phyloP scores from a whole-genome alignment of 2,329 filamentous ascomycete species.

The Aspergillus thermomutatus region DNA sequence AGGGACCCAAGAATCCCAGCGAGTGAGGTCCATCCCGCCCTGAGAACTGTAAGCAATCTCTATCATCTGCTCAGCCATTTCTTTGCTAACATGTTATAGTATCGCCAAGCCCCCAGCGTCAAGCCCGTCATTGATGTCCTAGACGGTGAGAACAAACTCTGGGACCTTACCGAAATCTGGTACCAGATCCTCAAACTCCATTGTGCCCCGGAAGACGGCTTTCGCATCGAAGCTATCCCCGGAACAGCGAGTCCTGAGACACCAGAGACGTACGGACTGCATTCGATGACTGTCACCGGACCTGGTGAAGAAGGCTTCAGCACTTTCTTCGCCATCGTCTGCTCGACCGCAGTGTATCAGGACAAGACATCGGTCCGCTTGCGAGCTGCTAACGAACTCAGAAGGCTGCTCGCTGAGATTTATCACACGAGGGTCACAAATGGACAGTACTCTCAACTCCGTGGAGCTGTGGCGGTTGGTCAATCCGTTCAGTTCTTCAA shows the following conservation, averaged over 20 bases:
- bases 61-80: no score
- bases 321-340: neutral
- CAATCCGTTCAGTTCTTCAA: neutral
- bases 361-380: neutral
- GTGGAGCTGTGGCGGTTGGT: neutral
- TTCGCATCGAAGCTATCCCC: neutral
- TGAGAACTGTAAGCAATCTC: neutral
- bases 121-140: neutral
- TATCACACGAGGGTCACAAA: neutral
- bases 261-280: neutral
- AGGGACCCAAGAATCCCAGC: neutral
- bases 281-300: neutral
- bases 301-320: neutral
- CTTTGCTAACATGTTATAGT: neutral
- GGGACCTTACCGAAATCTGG: neutral
- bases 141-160: neutral
- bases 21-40: neutral
- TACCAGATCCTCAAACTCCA: neutral
- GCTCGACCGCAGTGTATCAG: neutral
- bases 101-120: neutral
- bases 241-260: neutral
- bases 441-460: neutral
- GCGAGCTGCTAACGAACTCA: neutral
- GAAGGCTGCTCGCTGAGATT: neutral
- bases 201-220: neutral